Evolutionary conservation across 1,139 yeast species (phyloP).

Genomic region (Saccharomycopsis hybrid): DNA sequence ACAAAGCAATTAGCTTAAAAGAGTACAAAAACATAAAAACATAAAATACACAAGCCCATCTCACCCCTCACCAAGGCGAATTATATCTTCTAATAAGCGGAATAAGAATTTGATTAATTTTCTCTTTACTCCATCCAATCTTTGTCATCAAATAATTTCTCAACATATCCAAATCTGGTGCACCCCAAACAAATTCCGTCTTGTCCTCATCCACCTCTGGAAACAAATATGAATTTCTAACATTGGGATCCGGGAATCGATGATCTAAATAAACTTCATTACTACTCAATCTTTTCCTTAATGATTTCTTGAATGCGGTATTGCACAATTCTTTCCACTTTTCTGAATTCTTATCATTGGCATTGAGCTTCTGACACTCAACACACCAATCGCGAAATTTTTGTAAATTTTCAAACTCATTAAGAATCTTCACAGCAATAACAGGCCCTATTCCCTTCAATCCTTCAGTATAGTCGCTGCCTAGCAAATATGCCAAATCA

Average conservation of each 20-base stretch:
- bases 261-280: constrained; percentile 41
- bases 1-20: no score
- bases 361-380: constrained; percentile 28
- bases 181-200: constrained; percentile 83
- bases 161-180: constrained; percentile 75
- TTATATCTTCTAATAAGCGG: constrained; percentile 57
- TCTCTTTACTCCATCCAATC: constrained; percentile 77
- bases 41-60: no score
- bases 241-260: constrained; percentile 64
- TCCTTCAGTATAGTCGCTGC: constrained; percentile 96
- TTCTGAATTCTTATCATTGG: constrained; percentile 27
- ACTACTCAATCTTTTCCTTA: constrained; percentile 55
- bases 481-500: constrained; percentile 85
- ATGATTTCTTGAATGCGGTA: constrained; percentile 43
- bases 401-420: constrained; percentile 58
- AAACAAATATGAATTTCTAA: constrained; percentile 62
- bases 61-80: constrained; percentile 11
- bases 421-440: constrained; percentile 89
- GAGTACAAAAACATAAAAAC: no score
- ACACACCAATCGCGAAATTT: constrained; percentile 54
- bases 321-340: constrained; percentile 36
- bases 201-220: constrained; percentile 84
- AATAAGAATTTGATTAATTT: constrained; percentile 78
- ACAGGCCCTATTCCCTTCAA: constrained; percentile 95
- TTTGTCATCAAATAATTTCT: constrained; percentile 60